phyloP scores from a whole-genome alignment of 306 rosid genomes.

The Fagus crenata region DNA sequence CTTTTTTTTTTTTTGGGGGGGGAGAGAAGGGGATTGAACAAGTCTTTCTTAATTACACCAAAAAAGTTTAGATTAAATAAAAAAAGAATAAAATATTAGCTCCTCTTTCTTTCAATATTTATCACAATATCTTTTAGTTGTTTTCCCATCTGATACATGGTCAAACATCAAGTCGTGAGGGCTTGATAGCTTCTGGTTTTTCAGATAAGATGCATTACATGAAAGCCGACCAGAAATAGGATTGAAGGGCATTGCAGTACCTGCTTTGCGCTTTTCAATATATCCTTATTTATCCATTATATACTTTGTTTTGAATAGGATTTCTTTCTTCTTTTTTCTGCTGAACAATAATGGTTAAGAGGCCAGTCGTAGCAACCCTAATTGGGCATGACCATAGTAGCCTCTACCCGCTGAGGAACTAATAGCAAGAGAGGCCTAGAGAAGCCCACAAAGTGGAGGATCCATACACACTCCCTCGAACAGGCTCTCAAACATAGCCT shows the following conservation, averaged over 20 bases:
- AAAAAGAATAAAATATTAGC: background rate
- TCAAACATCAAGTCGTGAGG: background rate
- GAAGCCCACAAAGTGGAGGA: no score
- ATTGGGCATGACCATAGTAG: no score
- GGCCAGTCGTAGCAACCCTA: no score
- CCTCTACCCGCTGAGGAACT: no score
- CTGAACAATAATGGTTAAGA: no score
- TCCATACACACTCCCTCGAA: no score
- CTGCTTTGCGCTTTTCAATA: no score
- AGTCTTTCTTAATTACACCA: background rate
- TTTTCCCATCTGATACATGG: background rate
- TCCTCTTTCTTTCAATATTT: background rate
- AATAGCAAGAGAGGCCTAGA: no score
- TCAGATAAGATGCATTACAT: background rate
- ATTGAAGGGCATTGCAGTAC: background rate
- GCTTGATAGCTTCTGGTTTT: background rate
- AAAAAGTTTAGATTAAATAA: background rate
- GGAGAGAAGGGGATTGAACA: background rate
- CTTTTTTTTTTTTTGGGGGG: background rate
- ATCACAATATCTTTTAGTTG: background rate
- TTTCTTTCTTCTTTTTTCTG: no score
- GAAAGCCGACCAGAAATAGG: background rate
- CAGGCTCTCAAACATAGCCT: no score
- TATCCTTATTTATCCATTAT: no score
- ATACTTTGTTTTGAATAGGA: no score